These are phyloP conservation scores for Boletus subcaerulescens DNA, from an alignment of 768 basidiomycete genomes.

Conservation along the genomic window DNA sequence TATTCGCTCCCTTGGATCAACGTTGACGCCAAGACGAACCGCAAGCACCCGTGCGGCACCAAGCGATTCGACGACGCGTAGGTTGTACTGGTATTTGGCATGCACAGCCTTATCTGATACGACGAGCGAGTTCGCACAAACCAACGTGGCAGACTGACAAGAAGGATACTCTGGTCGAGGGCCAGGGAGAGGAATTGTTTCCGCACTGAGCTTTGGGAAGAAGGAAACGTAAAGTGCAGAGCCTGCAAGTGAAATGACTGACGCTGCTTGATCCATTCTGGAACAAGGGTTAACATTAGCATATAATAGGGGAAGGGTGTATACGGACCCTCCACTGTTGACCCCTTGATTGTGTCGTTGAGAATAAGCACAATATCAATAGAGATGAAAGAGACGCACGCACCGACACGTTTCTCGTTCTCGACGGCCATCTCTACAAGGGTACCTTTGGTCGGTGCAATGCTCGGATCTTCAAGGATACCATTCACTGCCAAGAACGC, in stretches of 20 bases:
- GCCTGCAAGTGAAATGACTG: conserved; percentile 68
- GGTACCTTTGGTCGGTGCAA: conserved; percentile 52
- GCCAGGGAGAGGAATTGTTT: conserved; percentile 60
- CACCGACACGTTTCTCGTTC: conserved; percentile 81
- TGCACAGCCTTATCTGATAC: conserved; percentile 76
- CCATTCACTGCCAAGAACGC: conserved; percentile 77
- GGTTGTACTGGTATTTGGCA: conserved; percentile 78
- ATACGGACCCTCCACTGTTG: conserved; percentile 70
- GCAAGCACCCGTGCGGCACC: conserved; percentile 75
- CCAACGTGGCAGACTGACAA: conserved; percentile 28
- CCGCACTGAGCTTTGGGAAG: conserved; percentile 67
- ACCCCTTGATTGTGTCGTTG: conserved; percentile 41
- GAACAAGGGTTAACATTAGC: not conserved
- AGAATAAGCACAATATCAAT: not conserved
- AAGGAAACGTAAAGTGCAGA: conserved; percentile 81
- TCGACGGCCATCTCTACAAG: conserved; percentile 79
- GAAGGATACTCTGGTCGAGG: conserved; percentile 18
- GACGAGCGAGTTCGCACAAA: conserved; percentile 56
- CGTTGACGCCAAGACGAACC: conserved; percentile 47
- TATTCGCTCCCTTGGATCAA: conserved; percentile 43
- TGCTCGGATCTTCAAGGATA: conserved; percentile 38
- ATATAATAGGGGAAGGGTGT: not conserved
- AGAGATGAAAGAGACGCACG: conserved; percentile 4
- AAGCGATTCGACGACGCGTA: conserved; percentile 89
- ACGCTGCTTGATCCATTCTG: conserved; percentile 91